phyloP scores from a whole-genome alignment of 2,329 filamentous ascomycete genomes.

The Colletotrichum neosansevieriae region DNA sequence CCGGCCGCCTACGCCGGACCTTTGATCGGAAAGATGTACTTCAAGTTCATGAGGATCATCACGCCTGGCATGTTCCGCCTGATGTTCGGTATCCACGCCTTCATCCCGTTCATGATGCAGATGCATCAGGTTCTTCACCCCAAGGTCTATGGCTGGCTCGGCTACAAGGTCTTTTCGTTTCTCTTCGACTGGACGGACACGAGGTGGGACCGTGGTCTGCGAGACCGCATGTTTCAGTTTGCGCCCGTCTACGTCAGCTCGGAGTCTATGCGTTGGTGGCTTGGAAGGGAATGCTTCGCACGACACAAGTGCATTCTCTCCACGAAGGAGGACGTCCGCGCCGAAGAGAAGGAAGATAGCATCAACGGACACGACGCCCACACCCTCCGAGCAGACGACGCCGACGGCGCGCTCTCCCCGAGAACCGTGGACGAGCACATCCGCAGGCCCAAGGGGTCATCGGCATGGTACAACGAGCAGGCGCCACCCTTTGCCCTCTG shows the following conservation, averaged over 20 bases:
- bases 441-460: slow-evolving; percentile 60
- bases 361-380: slow-evolving; percentile 46
- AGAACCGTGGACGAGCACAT: slow-evolving; percentile 48
- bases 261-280: slow-evolving; percentile 96
- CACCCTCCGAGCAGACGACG: slow-evolving; percentile 50
- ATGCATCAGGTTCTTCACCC: slow-evolving; percentile 78
- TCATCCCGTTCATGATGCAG: slow-evolving; percentile 93
- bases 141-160: slow-evolving; percentile 80
- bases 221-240: slow-evolving; percentile 90
- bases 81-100: slow-evolving; percentile 91
- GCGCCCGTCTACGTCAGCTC: slow-evolving; percentile 90
- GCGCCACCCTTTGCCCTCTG: slow-evolving; percentile 89
- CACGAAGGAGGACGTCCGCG: slow-evolving; percentile 76
- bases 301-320: slow-evolving; percentile 86
- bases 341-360: slow-evolving; percentile 73
- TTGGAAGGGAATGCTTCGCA: slow-evolving; percentile 85
- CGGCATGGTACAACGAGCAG: slow-evolving; percentile 84
- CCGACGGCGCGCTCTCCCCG: slow-evolving; percentile 42
- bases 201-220: slow-evolving; percentile 84
- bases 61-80: slow-evolving; percentile 80
- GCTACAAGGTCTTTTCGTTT: slow-evolving; percentile 90
- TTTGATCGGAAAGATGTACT: slow-evolving; percentile 86
- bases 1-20: slow-evolving; percentile 92
- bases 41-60: slow-evolving; percentile 90
- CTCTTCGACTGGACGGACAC: slow-evolving; percentile 89